Percentiles rank a stretch among this genome's conserved stretches.
phyloP scores from a whole-genome alignment of 164 flowering plant genomes.

The Amborella trichopoda region DNA sequence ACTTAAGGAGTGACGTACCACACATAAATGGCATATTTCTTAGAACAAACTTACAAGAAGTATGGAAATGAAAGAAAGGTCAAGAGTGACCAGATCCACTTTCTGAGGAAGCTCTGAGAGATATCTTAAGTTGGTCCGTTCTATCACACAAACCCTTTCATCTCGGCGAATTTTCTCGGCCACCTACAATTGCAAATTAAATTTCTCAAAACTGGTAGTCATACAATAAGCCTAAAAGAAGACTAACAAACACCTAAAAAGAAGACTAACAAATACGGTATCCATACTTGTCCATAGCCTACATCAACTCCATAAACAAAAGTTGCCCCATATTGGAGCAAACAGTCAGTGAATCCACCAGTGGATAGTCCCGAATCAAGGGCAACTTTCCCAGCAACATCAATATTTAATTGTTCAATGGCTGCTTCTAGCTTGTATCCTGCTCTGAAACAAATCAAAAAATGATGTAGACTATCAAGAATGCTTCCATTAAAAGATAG shows the following conservation, averaged over 20 bases:
- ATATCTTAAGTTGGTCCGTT: conserved; percentile 87
- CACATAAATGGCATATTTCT: too few species aligned
- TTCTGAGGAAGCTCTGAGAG: conserved; percentile 82
- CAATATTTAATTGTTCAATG: conserved; percentile 71
- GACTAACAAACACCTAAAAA: too few species aligned
- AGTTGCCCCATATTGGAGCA: conserved; percentile 94
- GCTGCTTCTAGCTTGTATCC: conserved; percentile 98
- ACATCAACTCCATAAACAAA: conserved; percentile 95
- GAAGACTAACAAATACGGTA: background rate
- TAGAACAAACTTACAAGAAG: conserved; percentile 63
- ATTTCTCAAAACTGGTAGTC: background rate
- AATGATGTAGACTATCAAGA: too few species aligned
- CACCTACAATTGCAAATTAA: conserved; percentile 35
- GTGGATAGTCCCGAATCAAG: conserved; percentile 98
- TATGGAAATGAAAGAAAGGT: conserved; percentile 95
- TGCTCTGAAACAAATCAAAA: conserved; percentile 36
- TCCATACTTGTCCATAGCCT: conserved; percentile 90
- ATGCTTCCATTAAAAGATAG: too few species aligned
- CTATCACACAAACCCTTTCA: conserved; percentile 72
- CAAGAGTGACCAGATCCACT: conserved; percentile 92
- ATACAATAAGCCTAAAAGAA: background rate
- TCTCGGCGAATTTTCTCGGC: conserved; percentile 85
- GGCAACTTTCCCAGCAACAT: conserved; percentile 79
- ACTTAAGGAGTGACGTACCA: too few species aligned
- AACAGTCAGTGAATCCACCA: conserved; percentile 98